Percentiles rank a stretch among this genome's conserved stretches.
phyloP scores from a whole-genome alignment of 208 protist species.

The Leishmania lainsoni region DNA sequence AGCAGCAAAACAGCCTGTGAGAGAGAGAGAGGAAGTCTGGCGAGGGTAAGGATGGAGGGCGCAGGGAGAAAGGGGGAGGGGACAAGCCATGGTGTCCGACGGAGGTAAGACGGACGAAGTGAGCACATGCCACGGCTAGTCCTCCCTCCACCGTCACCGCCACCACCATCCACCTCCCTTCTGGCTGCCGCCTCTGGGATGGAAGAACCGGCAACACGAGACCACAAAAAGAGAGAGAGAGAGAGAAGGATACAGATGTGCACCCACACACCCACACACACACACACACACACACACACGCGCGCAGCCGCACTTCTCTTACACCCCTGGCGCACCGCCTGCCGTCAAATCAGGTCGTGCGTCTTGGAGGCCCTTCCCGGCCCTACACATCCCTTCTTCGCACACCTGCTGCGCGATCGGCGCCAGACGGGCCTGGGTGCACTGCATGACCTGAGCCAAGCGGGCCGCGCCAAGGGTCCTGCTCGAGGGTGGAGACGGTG shows the following conservation, averaged over 20 bases:
- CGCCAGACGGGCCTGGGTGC: neutral
- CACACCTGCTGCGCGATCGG: neutral
- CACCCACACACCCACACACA: no score
- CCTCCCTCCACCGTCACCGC: neutral
- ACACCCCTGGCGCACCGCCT: neutral
- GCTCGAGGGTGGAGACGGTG: neutral
- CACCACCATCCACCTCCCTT: no score
- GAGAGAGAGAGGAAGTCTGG: neutral
- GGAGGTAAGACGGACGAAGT: neutral
- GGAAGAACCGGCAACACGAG: neutral
- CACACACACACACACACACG: neutral
- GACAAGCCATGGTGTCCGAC: neutral
- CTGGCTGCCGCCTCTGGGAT: no score
- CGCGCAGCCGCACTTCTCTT: neutral
- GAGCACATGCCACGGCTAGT: neutral
- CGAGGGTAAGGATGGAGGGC: neutral
- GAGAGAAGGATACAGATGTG: neutral
- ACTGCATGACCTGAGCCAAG: neutral
- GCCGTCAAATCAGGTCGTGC: neutral
- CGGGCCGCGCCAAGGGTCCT: neutral
- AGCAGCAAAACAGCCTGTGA: neutral
- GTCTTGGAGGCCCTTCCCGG: neutral
- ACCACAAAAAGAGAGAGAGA: neutral
- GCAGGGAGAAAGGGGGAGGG: no score
- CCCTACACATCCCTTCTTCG: neutral